Percentiles rank a stretch among this genome's conserved stretches.
Evolutionary conservation across 805 yeast species (phyloP).

Genomic region (Lachancea sp.): DNA sequence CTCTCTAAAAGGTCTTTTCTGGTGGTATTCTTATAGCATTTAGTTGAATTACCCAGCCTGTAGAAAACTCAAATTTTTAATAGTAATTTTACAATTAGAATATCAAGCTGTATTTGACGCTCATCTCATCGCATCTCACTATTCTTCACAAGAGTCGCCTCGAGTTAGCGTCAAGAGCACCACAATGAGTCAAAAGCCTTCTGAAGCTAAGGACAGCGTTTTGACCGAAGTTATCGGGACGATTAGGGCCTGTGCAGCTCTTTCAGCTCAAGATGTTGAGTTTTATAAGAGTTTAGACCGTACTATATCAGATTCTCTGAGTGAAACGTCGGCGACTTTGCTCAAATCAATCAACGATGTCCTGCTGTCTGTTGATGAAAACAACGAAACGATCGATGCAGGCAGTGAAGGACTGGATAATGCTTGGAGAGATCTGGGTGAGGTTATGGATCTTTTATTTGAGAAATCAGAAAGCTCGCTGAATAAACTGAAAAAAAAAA

Average conservation of each 20-base stretch:
- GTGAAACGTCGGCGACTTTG: constrained; percentile 37
- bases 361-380: constrained; percentile 34
- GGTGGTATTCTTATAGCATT: background rate
- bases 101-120: background rate
- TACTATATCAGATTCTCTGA: constrained; percentile 36
- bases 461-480: constrained; percentile 71
- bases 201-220: background rate
- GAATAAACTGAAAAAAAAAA: constrained; percentile 37
- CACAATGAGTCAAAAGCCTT: constrained; percentile 41
- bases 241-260: constrained; percentile 59
- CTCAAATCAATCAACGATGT: constrained; percentile 43
- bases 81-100: background rate
- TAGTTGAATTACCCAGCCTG: background rate
- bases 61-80: background rate
- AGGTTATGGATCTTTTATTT: constrained; percentile 59
- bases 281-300: constrained; percentile 63
- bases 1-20: background rate
- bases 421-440: constrained; percentile 58
- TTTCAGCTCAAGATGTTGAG: constrained; percentile 75
- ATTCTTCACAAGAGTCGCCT: background rate
- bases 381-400: constrained; percentile 19
- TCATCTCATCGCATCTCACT: background rate
- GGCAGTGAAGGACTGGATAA: constrained; percentile 42
- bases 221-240: constrained; percentile 48
- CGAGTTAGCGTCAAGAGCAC: too few relatives aligned